A percentile compares a stretch with the other conserved stretches of the same genome.
Evolutionary conservation across 2,329 filamentous ascomycete species (phyloP).

Genomic region (Aureobasidium sp.): DNA sequence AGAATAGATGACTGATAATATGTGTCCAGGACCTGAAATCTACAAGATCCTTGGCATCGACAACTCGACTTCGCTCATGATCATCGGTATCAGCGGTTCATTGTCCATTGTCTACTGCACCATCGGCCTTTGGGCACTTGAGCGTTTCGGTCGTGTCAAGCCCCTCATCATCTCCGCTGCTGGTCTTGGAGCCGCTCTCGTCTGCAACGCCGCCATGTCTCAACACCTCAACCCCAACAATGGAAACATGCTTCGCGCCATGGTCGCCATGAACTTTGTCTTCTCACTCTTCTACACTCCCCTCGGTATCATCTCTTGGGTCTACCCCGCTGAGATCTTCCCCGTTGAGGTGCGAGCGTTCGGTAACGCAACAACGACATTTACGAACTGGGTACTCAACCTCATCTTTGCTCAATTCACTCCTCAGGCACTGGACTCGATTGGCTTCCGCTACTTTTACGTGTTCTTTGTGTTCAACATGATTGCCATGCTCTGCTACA

Average conservation of each 20-base stretch:
- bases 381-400: constrained; percentile 41
- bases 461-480: constrained; percentile 45
- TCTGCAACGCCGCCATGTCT: constrained; percentile 36
- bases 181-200: constrained; percentile 36
- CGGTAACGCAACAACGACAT: constrained; percentile 32
- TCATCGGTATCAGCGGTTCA: constrained; percentile 21
- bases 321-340: constrained; percentile 41
- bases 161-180: constrained; percentile 40
- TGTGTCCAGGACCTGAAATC: constrained; percentile 19
- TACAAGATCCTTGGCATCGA: constrained; percentile 20
- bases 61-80: constrained; percentile 19
- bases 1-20: background rate
- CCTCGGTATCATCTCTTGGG: constrained; percentile 41
- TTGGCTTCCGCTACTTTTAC: constrained; percentile 46
- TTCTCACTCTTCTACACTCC: constrained; percentile 41
- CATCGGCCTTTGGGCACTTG: constrained; percentile 23
- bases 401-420: constrained; percentile 46
- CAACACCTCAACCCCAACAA: constrained; percentile 33
- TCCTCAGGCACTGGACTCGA: constrained; percentile 31
- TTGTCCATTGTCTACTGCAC: constrained; percentile 20
- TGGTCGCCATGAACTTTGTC: constrained; percentile 43
- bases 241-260: constrained; percentile 34
- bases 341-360: constrained; percentile 30
- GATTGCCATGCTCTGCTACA: constrained; percentile 29
- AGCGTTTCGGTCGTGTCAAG: constrained; percentile 43